Base-by-base conservation (phyloP, 1,284 basidiomycete genomes). In the Puccinia hordei region DNA sequence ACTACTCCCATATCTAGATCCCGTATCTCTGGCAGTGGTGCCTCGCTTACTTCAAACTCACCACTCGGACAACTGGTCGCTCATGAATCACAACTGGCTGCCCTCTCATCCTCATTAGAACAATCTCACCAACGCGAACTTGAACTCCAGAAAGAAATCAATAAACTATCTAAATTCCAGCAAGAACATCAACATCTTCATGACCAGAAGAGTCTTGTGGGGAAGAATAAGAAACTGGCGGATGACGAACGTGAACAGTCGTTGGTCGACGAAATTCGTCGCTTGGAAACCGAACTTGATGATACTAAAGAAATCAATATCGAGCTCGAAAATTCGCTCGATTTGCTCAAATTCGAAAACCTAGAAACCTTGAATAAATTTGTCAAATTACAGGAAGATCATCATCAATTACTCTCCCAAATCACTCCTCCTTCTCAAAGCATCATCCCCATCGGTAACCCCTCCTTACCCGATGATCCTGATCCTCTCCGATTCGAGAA, bases 291-390 rank as follows among this genome's bases (percentile, higher is more conserved):
- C 30, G 77, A 79, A 22, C 49, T 79, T 9, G 35, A 61, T 8
- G 65, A 72, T 8, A 15, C 24, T 24, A 44, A 44, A 15, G 66
- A 79, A 24, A 17, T 63, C 1, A 79, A 79, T 27, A 79, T 79
- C 44, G 68, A 79, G 27, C 49, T 79, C 12, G 77, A 79, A 63
- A 79, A 79, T 41, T 41, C 66, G 35, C 46, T 78, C 17, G 75
- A 78, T 38, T 30, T 27, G 49, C 46, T 69, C 22, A 55, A 69
- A n/a, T 78, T 78, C 30, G 75, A 78, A 19, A 55, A 69, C 35
- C 30, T 15, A 15, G 75, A 59, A 57, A 24, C 33, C 9, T 27
- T 24, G 1, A 63, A 35, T 33, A 63, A 38, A 27, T 19, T 38
- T 17, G 17, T 22, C 33, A 38, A 12, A 13, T 9, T 49, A n/a